A percentile compares a stretch with the other conserved stretches of the same genome.
Conservation (phyloP, 345 rosid genomes). For the Salix arbutifolia region DNA sequence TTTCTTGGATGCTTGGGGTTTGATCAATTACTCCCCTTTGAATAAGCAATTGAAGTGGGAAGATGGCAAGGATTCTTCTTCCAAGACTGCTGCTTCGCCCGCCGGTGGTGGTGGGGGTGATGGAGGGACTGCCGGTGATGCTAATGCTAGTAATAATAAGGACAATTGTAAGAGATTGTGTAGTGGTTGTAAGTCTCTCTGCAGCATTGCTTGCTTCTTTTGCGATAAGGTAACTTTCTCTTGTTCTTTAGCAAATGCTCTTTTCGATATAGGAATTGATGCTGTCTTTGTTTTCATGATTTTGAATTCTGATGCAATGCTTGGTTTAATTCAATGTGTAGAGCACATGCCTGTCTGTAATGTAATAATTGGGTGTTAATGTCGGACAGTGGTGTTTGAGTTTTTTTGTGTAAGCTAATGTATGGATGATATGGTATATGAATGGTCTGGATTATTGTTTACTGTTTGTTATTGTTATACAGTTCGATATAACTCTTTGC, state of each 20-base stretch:
- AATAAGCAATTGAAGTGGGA: constrained; percentile 83
- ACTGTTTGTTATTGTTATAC: constrained; percentile 5
- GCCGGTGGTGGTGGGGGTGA: constrained; percentile 23
- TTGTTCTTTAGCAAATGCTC: background rate
- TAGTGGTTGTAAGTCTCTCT: constrained; percentile 71
- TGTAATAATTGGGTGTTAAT: no score
- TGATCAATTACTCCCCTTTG: constrained; percentile 58
- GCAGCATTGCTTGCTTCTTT: constrained; percentile 84
- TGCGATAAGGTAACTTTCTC: constrained; percentile 62
- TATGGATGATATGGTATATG: no score
- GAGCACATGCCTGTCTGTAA: no score
- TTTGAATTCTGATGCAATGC: background rate
- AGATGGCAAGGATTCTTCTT: constrained; percentile 61
- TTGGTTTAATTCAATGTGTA: no score
- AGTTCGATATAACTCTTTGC: constrained; percentile 82
- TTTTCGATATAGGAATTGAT: background rate
- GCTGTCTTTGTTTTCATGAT: background rate
- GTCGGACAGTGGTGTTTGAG: no score
- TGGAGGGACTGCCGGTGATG: constrained; percentile 17
- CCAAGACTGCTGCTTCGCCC: background rate
- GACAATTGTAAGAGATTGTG: constrained; percentile 58
- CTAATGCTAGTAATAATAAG: constrained; percentile 26
- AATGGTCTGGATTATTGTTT: no score
- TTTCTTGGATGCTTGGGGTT: constrained; percentile 86
- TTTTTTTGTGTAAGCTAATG: no score